A percentile compares a stretch with the other conserved stretches of the same genome.
These are phyloP conservation scores for Aureobasidium leucospermi DNA, from an alignment of 2,329 filamentous ascomycete genomes.

Conservation along the genomic window DNA sequence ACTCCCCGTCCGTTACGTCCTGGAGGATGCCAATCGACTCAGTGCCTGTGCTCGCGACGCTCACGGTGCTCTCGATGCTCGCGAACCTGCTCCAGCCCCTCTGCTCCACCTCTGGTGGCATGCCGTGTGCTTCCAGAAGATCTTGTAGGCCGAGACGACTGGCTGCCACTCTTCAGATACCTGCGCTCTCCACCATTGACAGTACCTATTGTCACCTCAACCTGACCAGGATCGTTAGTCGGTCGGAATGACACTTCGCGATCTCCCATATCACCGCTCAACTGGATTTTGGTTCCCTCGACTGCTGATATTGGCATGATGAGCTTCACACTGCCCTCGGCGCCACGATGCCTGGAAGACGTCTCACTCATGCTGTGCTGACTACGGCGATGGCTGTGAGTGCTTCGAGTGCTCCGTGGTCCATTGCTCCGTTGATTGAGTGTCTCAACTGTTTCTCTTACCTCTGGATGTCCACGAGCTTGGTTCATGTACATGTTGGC, in stretches of 20 bases:
- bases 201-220: background rate
- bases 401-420: background rate
- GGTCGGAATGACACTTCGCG: background rate
- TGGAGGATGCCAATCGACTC: background rate
- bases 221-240: background rate
- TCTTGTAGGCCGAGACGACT: background rate
- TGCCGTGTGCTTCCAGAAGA: conserved; percentile 3
- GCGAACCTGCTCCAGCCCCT: background rate
- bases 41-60: background rate
- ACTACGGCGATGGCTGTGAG: background rate
- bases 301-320: background rate
- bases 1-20: background rate
- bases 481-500: background rate
- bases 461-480: background rate
- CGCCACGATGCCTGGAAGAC: background rate
- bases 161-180: conserved; percentile 3
- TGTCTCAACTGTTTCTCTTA: background rate
- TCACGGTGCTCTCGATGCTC: background rate
- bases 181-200: background rate
- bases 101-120: background rate
- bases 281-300: background rate
- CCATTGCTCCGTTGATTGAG: background rate
- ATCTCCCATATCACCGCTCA: conserved; percentile 2
- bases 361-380: conserved; percentile 7
- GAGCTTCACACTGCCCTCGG: background rate